Evolutionary conservation across 2,329 filamentous ascomycete species (phyloP).

Genomic region (Rasamsonia emersonii): DNA sequence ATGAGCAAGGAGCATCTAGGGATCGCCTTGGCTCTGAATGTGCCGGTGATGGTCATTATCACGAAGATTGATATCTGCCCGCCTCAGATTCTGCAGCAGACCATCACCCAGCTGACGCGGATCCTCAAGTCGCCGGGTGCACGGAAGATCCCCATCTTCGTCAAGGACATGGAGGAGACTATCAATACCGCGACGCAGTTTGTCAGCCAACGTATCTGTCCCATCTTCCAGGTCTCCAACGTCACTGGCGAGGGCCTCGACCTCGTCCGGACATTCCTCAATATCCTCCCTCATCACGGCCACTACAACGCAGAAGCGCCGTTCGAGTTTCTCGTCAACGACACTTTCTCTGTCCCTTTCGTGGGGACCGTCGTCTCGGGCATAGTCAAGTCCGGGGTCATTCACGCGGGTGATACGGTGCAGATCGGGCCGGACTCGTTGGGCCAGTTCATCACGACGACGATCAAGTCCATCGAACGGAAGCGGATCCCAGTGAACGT

Average conservation of each 20-base stretch:
- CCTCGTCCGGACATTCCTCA: conserved; percentile 83
- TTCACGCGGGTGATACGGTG: conserved; percentile 84
- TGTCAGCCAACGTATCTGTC: conserved; percentile 88
- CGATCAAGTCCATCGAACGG: conserved; percentile 84
- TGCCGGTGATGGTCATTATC: conserved; percentile 94
- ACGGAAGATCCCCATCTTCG: conserved; percentile 90
- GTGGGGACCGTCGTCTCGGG: conserved; percentile 94
- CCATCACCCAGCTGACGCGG: conserved; percentile 79
- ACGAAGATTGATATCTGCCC: conserved; percentile 99
- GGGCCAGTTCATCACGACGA: conserved; percentile 80
- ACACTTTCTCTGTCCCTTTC: conserved; percentile 96
- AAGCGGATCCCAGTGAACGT: conserved; percentile 85
- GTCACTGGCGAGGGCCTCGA: conserved; percentile 89
- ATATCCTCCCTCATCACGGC: conserved; percentile 89
- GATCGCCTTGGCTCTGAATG: conserved; percentile 87
- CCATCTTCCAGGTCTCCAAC: conserved; percentile 96
- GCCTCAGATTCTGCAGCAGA: conserved; percentile 88
- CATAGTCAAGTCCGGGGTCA: conserved; percentile 77
- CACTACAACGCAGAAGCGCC: conserved; percentile 81
- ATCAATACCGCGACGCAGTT: conserved; percentile 95
- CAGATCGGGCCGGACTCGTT: conserved; percentile 84
- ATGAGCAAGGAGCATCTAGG: conserved; percentile 99
- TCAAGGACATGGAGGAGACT: conserved; percentile 83
- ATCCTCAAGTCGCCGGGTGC: conserved; percentile 92
- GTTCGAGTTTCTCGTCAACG: conserved; percentile 93